These are phyloP conservation scores for Pseudonitzschia multiseries DNA, from an alignment of 108 stramenopile genomes.

Conservation along the genomic window DNA sequence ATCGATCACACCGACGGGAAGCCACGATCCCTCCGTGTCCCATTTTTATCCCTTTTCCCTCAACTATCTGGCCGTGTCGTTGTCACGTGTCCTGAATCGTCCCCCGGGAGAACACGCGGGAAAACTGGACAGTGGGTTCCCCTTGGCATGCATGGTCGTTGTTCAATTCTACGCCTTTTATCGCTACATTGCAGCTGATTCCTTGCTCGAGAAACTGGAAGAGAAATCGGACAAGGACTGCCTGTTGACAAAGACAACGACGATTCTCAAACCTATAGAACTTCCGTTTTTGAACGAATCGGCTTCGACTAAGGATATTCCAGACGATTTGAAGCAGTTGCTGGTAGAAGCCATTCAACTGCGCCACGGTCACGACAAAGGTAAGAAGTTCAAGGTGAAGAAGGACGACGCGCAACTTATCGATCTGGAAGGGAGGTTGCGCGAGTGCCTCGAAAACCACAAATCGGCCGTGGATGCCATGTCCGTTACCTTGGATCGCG, in stretches of 20 bases:
- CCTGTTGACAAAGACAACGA: conserved; percentile 5
- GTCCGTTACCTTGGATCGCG: conserved; percentile 28
- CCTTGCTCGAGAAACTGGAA: conserved; percentile 31
- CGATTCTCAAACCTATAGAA: conserved; percentile 27
- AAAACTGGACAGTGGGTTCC: conserved; percentile 62
- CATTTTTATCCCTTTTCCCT: conserved; percentile 78
- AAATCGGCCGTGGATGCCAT: conserved; percentile 25
- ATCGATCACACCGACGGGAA: conserved; percentile 25
- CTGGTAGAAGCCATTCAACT: conserved; percentile 60
- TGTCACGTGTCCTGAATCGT: conserved; percentile 66
- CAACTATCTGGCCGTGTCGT: conserved; percentile 68
- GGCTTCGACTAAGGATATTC: conserved; percentile 33
- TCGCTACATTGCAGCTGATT: conserved; percentile 52
- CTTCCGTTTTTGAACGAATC: conserved; percentile 56
- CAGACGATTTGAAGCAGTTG: conserved; percentile 49
- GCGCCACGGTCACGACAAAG: conserved; percentile 29
- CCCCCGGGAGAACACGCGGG: conserved; percentile 53
- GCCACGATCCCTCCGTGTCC: conserved; percentile 4
- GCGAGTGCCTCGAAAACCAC: conserved; percentile 32
- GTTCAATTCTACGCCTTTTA: conserved; percentile 79
- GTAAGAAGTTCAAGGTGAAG: conserved; percentile 26
- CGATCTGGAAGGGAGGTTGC: conserved; percentile 40
- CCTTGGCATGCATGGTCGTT: conserved; percentile 73
- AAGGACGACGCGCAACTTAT: conserved; percentile 31
- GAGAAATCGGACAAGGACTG: conserved; percentile 19